These are phyloP conservation scores for Neonectria hederae DNA, from an alignment of 2,329 filamentous ascomycete species.

Conservation along the genomic window DNA sequence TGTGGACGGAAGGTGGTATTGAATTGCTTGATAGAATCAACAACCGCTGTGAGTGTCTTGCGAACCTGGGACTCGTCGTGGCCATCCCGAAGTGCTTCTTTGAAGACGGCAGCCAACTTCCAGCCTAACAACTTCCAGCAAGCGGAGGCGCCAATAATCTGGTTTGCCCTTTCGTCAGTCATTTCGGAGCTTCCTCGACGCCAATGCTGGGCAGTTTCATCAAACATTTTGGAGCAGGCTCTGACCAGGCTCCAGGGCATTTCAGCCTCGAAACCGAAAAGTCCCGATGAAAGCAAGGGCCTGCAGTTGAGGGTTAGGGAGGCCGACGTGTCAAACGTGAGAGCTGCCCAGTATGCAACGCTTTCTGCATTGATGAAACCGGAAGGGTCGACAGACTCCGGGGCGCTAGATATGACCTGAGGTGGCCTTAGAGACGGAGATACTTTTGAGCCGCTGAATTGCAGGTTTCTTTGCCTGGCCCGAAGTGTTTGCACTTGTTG, in stretches of 20 bases:
- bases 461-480: conserved; percentile 50
- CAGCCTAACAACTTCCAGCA: conserved; percentile 46
- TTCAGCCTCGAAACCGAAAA: conserved; percentile 47
- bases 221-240: conserved; percentile 43
- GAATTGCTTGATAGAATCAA: conserved; percentile 42
- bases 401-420: conserved; percentile 34
- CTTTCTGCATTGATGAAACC: conserved; percentile 51
- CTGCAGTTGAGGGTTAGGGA: conserved; percentile 53
- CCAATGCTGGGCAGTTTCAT: conserved; percentile 42
- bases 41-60: conserved; percentile 38
- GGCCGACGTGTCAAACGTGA: conserved; percentile 54
- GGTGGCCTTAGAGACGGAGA: conserved; percentile 38
- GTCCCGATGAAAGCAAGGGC: conserved; percentile 50
- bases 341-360: conserved; percentile 52
- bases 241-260: conserved; percentile 43
- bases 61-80: conserved; percentile 44
- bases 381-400: conserved; percentile 41
- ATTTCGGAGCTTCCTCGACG: conserved; percentile 38
- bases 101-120: conserved; percentile 46
- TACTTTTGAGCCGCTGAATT: conserved; percentile 53
- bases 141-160: conserved; percentile 42
- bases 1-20: conserved; percentile 41
- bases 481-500: conserved; percentile 53
- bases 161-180: conserved; percentile 46
- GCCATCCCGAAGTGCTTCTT: conserved; percentile 45